Percentiles rank a stretch among this genome's conserved stretches.
These are phyloP conservation scores for Beta lomatogona DNA, from an alignment of 179 eudicot genomes.

Conservation along the genomic window DNA sequence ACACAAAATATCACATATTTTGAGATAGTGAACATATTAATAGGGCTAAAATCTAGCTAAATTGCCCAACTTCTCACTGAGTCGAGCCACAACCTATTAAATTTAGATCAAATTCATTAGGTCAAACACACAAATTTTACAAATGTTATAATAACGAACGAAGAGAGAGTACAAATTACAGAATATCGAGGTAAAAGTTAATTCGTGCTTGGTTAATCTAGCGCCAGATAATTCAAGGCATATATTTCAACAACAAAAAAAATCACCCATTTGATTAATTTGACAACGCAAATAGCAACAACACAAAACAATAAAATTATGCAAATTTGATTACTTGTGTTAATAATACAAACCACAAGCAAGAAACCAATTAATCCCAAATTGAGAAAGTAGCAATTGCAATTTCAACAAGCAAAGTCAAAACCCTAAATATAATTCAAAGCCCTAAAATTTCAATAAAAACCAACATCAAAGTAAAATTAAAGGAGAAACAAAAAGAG, in stretches of 20 bases:
- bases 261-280: background rate
- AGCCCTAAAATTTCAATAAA: background rate
- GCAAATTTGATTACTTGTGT: background rate
- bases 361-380: background rate
- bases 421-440: background rate
- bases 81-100: background rate
- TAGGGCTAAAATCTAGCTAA: background rate
- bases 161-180: too few relatives aligned
- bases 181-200: too few relatives aligned
- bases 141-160: too few relatives aligned
- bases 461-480: slow-evolving; percentile 33
- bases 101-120: background rate
- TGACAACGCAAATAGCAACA: background rate
- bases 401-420: background rate
- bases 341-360: background rate
- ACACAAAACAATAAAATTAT: background rate
- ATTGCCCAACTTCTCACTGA: background rate
- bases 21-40: background rate
- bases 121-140: background rate
- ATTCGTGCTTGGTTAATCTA: too few relatives aligned
- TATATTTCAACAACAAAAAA: background rate
- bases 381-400: background rate
- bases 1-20: background rate
- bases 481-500: slow-evolving; percentile 63
- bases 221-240: too few relatives aligned